Evolutionary conservation across 2,329 filamentous ascomycete species (phyloP).

Genomic region (Fusarium brevicatenulatum): DNA sequence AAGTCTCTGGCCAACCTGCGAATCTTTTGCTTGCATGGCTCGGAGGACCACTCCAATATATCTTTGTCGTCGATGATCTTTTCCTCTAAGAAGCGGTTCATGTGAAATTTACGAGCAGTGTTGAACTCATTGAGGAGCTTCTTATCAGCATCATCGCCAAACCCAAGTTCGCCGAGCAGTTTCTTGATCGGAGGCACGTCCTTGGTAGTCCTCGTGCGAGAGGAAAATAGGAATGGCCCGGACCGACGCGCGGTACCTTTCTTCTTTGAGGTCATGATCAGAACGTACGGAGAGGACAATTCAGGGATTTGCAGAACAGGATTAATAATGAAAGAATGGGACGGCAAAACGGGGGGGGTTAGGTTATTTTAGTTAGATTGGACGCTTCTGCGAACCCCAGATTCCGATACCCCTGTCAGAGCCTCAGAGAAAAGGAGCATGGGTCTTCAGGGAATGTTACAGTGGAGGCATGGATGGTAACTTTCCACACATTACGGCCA

Average conservation of each 20-base stretch:
- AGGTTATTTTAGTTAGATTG: neutral
- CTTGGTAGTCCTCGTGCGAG: neutral
- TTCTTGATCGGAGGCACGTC: neutral
- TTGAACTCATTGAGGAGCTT: neutral
- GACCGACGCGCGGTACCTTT: neutral
- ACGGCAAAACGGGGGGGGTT: neutral
- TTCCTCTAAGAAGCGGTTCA: neutral
- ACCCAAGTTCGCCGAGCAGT: neutral
- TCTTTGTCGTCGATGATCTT: neutral
- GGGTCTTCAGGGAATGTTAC: neutral
- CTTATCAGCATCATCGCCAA: neutral
- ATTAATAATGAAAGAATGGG: neutral
- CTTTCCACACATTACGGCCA: neutral
- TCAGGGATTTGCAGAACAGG: neutral
- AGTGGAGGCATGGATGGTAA: neutral
- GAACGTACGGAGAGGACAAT: neutral
- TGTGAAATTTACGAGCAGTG: neutral
- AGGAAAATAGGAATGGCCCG: neutral
- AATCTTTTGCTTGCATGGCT: neutral
- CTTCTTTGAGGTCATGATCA: neutral
- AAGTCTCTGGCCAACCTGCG: constrained; percentile 9
- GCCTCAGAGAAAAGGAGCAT: neutral
- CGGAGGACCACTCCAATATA: neutral
- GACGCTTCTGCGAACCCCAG: neutral
- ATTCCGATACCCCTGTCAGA: neutral